Evolutionary conservation across 306 rosid genomes (phyloP).

Genomic region (Inga oerstediana): DNA sequence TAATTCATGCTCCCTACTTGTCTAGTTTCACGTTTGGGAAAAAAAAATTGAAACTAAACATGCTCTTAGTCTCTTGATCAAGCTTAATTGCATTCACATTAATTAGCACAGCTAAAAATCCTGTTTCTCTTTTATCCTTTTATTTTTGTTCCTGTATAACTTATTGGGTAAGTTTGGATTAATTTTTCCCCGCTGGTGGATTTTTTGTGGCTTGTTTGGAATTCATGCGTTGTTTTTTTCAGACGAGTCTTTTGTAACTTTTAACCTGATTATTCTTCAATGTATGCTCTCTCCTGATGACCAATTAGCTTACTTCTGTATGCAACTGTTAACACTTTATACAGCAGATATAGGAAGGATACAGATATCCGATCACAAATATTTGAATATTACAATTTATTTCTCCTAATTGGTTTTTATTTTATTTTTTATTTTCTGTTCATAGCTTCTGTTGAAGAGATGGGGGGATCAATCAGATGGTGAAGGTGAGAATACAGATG

Average conservation of each 20-base stretch:
- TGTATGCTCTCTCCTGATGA: background rate
- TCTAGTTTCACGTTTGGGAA: too few species aligned
- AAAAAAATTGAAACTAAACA: background rate
- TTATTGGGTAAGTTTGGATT: background rate
- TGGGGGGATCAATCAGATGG: conserved; percentile 64
- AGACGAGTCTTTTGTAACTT: background rate
- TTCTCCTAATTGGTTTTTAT: background rate
- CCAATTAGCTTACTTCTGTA: background rate
- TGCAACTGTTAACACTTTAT: background rate
- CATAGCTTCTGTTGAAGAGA: conserved; percentile 69
- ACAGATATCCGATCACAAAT: background rate
- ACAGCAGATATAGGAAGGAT: background rate
- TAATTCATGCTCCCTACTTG: background rate
- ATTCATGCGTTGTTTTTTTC: conserved; percentile 22
- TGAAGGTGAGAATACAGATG: conserved; percentile 64
- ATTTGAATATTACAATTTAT: background rate
- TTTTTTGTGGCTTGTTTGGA: background rate
- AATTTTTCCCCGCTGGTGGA: background rate
- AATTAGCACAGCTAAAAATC: background rate
- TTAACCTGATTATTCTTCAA: background rate
- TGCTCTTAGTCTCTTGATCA: conserved; percentile 12
- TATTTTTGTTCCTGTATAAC: background rate
- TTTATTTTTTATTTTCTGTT: conserved; percentile 7
- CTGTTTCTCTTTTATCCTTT: background rate
- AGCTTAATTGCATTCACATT: conserved; percentile 26